Evolutionary conservation across 345 rosid species (phyloP), one percentile per base, ranked within the genome.

Genomic region (Eucalyptus fibrosa): DNA sequence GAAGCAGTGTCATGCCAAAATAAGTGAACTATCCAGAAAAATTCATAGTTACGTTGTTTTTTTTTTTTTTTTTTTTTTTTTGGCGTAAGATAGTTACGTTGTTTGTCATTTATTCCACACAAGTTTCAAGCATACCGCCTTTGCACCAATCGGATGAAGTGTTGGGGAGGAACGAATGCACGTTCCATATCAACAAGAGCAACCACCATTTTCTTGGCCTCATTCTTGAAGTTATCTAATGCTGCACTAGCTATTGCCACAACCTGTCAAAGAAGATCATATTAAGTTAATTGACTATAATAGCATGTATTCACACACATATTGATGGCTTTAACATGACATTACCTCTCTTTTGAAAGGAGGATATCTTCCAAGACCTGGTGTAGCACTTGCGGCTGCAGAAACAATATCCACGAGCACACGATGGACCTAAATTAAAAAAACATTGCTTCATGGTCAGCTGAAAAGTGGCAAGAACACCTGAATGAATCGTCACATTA

Each of bases 131-230:
- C 90, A 86, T 95, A 97, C 99, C 99, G 92, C 90, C 99, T 94
- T 87, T 98, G 99, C 88, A 98, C 98, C 91, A 98, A 94, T 59
- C 99, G 99, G 90, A 98, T 98, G 92, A 98, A 98, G 91, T 98
- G 99, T 88, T 98, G 99, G 89, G 99, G 99, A 88, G 99, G 99
- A 90, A 98, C 99, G 94, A 98, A 98, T 53, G 94, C 99, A 80
- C 99, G 99, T 91, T 98, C 99, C 99, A 98, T 98, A 91, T 98
- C 99, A 88, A 98, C 99, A 53, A 98, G 93, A 37, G 99, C 99
- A 91, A 98, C 94, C 5, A 98, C 99, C 99, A 98, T 97, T 91
- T 96, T 97, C 91, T 93, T 97, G 72, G 99, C 96, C 92, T 98
- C 99, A 93, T 85, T 94, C 94, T 97, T 98, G 92, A 98, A 98